Evolutionary conservation across 176 grass and related monocot species (phyloP), one percentile per base, ranked within the genome.

Genomic region (Carex pumila): DNA sequence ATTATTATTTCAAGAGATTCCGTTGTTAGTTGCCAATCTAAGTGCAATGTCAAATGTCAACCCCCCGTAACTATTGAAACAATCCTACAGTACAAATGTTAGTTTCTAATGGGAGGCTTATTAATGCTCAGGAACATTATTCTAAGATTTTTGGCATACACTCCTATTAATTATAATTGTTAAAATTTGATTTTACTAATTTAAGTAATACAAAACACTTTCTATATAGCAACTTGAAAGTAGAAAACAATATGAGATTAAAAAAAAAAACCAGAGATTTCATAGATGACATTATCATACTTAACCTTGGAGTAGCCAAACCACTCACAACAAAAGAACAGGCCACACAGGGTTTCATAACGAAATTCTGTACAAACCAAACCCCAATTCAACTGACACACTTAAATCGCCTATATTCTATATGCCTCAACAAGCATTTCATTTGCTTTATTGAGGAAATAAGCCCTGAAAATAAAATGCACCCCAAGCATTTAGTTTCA

Each of bases 381-480:
- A 71, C 68, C 45, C 19, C 29, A 59, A 61, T 13, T 50, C 56
- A 65, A 61, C 31, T 6, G 32, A 65, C 21, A 31, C 22, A 79
- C 45, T 63, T 64, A 6, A 81, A 65, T 29, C 18, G 3, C 56
- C 37, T 81, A 62, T 49, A 81, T 10, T 63, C 56, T 77, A 86
- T 22, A 78, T 43, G 36, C 31, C 64, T 73, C 55, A 59, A 59
- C 12, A 83, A 73, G 32, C 54, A 47, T 45, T 81, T 43, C 11
- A 37, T 60, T 81, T 41, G 9, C 53, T 65, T 83, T 66, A 10
- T 53, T 34, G 9, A 82, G 65, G 37, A 64, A 79, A 85, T 34
- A 87, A 75, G 15, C 39, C 30, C 78, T 30, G 39, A 12, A 70
- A 71, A 86, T 18, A 83, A 89, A 86, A 75, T 7, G 9, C 18